Evolutionary conservation across 2,329 filamentous ascomycete species (phyloP).

Genomic region (Bipolaris zeicola): DNA sequence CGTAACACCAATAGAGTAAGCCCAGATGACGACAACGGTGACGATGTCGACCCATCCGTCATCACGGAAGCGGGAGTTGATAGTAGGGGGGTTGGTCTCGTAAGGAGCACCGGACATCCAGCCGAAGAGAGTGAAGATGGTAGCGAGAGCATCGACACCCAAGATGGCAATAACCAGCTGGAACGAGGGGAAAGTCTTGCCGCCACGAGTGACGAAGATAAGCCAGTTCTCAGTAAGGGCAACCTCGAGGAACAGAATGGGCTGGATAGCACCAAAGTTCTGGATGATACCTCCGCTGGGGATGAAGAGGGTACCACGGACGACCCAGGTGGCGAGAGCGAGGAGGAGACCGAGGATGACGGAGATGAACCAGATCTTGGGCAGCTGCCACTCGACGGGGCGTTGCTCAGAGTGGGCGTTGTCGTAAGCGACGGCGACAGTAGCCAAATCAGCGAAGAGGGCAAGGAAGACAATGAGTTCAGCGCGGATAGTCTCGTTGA

Average conservation of each 20-base stretch:
- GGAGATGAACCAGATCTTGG: constrained; percentile 81
- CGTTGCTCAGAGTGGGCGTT: constrained; percentile 77
- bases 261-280: constrained; percentile 75
- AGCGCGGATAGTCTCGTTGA: constrained; percentile 75
- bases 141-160: constrained; percentile 72
- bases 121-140: constrained; percentile 76
- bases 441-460: constrained; percentile 78
- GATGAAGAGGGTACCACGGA: constrained; percentile 73
- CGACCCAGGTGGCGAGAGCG: constrained; percentile 72
- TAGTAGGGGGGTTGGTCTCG: constrained; percentile 51
- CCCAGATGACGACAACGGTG: constrained; percentile 69
- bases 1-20: constrained; percentile 69
- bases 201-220: constrained; percentile 63
- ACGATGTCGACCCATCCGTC: constrained; percentile 66
- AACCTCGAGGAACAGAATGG: constrained; percentile 64
- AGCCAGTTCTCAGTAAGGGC: constrained; percentile 61
- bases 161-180: constrained; percentile 74
- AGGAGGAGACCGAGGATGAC: constrained; percentile 71
- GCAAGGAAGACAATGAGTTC: constrained; percentile 81
- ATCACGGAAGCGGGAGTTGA: constrained; percentile 47
- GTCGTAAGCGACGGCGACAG: constrained; percentile 78
- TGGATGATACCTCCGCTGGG: constrained; percentile 73
- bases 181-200: constrained; percentile 75
- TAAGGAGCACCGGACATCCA: constrained; percentile 66
- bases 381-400: constrained; percentile 79